These are phyloP conservation scores for Aaosphaeria pasadenensis DNA, from an alignment of 2,329 filamentous ascomycete species.

Conservation along the genomic window DNA sequence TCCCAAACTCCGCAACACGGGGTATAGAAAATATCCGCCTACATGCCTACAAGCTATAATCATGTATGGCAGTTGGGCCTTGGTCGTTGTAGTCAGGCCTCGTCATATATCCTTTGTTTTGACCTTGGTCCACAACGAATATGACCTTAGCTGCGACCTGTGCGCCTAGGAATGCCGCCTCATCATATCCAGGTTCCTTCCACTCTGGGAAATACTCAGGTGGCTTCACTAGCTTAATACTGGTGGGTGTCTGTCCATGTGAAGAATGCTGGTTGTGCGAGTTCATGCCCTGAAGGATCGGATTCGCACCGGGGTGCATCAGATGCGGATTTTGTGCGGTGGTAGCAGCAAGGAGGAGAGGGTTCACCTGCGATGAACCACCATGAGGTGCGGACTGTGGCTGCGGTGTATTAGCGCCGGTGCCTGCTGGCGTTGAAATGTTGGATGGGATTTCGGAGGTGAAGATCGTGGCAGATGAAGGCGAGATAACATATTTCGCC, in stretches of 20 bases:
- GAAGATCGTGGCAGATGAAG: constrained; percentile 92
- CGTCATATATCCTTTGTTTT: constrained; percentile 67
- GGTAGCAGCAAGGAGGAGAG: constrained; percentile 86
- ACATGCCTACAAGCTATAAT: constrained; percentile 38
- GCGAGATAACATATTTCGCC: constrained; percentile 84
- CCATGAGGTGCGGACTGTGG: constrained; percentile 47
- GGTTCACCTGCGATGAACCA: constrained; percentile 69
- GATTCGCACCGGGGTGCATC: constrained; percentile 36
- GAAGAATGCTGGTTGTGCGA: constrained; percentile 56
- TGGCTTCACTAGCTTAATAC: constrained; percentile 72
- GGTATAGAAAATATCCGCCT: constrained; percentile 10
- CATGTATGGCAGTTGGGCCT: constrained; percentile 63
- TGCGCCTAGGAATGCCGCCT: constrained; percentile 81
- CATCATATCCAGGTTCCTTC: constrained; percentile 74
- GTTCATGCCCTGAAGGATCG: constrained; percentile 24
- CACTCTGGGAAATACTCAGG: constrained; percentile 89
- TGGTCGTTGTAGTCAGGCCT: constrained; percentile 67
- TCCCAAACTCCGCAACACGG: constrained; percentile 17
- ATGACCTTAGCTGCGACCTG: constrained; percentile 79
- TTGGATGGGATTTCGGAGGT: constrained; percentile 94
- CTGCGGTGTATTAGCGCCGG: constrained; percentile 86
- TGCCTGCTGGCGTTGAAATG: constrained; percentile 85
- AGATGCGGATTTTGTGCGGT: constrained; percentile 61
- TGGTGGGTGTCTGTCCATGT: constrained; percentile 75
- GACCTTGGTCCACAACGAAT: constrained; percentile 66